Evolutionary conservation across 2,329 filamentous ascomycete species (phyloP).

Genomic region (Botryotinia narcissicola): DNA sequence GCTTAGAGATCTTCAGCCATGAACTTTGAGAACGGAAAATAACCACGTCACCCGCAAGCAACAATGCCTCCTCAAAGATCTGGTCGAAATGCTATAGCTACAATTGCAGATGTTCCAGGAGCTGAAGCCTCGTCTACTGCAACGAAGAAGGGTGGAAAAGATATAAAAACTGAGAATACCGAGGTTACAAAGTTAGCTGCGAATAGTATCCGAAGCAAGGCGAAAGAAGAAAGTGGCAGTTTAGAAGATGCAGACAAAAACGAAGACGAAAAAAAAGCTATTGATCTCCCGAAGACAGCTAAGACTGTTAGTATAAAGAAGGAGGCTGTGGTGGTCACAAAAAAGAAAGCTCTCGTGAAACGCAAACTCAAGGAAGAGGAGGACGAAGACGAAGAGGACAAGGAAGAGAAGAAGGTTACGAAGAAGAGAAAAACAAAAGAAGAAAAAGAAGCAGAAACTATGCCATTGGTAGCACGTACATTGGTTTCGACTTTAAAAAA

Average conservation of each 20-base stretch:
- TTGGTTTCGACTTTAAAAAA: constrained; percentile 59
- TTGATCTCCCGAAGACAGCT: not conserved
- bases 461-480: constrained; percentile 69
- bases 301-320: not conserved
- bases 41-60: constrained; percentile 11
- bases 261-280: not conserved
- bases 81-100: constrained; percentile 25
- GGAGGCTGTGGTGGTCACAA: not conserved
- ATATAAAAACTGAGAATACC: constrained; percentile 24
- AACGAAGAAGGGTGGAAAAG: constrained; percentile 25
- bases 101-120: constrained; percentile 8
- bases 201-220: not conserved
- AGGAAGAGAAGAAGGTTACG: constrained; percentile 26
- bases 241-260: not conserved
- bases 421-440: constrained; percentile 55
- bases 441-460: constrained; percentile 53
- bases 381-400: constrained; percentile 27
- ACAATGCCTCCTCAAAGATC: constrained; percentile 33
- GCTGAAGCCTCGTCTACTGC: constrained; percentile 7
- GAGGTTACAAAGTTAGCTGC: constrained; percentile 10
- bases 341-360: constrained; percentile 31
- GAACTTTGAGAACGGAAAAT: not conserved
- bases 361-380: constrained; percentile 34
- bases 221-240: not conserved
- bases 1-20: not conserved